phyloP scores from a whole-genome alignment of 73 alveolate genomes.

The Durusdinium trenchii region DNA sequence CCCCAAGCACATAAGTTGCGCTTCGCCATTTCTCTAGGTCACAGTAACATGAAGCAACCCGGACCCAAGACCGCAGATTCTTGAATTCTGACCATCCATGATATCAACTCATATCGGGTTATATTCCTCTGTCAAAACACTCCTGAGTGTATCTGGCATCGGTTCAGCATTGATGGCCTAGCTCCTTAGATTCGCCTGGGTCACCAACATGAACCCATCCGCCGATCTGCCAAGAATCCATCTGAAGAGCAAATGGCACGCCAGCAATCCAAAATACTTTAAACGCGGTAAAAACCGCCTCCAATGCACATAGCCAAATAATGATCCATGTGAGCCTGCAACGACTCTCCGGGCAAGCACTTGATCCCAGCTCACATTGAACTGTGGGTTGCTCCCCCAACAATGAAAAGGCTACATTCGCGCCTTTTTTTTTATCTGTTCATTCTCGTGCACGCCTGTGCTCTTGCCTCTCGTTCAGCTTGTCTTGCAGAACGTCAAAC shows the following conservation, averaged over 20 bases:
- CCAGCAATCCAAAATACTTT: slow-evolving; percentile 75
- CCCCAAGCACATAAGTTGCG: too few relatives aligned
- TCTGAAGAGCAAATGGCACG: slow-evolving; percentile 39
- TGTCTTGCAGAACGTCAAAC: slow-evolving; percentile 78
- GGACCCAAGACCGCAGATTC: too few relatives aligned
- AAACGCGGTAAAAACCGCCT: slow-evolving; percentile 64
- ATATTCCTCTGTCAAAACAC: too few relatives aligned
- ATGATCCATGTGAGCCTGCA: slow-evolving; percentile 90
- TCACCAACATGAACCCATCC: not conserved
- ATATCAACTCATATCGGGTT: too few relatives aligned
- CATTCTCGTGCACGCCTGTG: slow-evolving; percentile 46
- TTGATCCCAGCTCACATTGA: not conserved
- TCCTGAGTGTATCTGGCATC: too few relatives aligned
- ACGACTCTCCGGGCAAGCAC: not conserved
- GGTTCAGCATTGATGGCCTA: too few relatives aligned
- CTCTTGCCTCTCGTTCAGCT: slow-evolving; percentile 78
- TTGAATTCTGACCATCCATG: too few relatives aligned
- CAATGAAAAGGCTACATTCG: not conserved
- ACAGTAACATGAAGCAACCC: too few relatives aligned
- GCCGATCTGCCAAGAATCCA: not conserved
- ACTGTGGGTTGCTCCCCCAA: not conserved
- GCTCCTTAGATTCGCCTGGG: not conserved
- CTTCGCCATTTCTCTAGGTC: too few relatives aligned
- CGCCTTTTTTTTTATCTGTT: not conserved
- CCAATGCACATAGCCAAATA: slow-evolving; percentile 89